Conservation (phyloP, 805 yeast genomes). For the Komagataella ulmi region DNA sequence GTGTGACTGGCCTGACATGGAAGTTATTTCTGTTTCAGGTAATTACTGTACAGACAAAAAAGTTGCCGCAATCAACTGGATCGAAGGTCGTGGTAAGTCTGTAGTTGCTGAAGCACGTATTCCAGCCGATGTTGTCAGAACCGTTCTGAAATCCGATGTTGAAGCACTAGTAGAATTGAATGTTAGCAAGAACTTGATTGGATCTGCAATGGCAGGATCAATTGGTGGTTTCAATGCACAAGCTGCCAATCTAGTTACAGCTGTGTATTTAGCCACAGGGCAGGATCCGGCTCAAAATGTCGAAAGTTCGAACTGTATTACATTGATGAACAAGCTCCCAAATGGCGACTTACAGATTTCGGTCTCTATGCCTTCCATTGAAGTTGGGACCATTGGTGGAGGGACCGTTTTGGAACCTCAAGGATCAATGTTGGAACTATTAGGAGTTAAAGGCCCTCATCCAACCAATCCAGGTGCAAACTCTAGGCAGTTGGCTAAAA, state of each 20-base stretch:
- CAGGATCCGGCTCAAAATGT: slow-evolving; percentile 99
- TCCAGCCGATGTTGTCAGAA: slow-evolving; percentile 68
- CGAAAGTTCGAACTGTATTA: slow-evolving; percentile 94
- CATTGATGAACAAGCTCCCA: slow-evolving; percentile 69
- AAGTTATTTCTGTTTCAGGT: slow-evolving; percentile 84
- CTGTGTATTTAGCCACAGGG: slow-evolving; percentile 88
- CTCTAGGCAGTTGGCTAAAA: slow-evolving; percentile 84
- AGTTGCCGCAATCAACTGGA: slow-evolving; percentile 98
- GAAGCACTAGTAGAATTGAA: slow-evolving; percentile 86
- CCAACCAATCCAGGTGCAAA: slow-evolving; percentile 88
- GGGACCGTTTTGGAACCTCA: slow-evolving; percentile 98
- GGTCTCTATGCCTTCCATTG: slow-evolving; percentile 98
- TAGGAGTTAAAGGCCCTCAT: slow-evolving; percentile 95
- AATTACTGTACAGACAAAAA: slow-evolving; percentile 97
- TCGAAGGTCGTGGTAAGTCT: slow-evolving; percentile 97
- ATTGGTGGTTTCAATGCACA: slow-evolving; percentile 98
- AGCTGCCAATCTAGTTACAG: slow-evolving; percentile 93
- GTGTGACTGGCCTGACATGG: slow-evolving; percentile 92
- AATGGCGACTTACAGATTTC: slow-evolving; percentile 79
- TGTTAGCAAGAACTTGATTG: slow-evolving; percentile 79
- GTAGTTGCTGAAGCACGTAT: slow-evolving; percentile 92
- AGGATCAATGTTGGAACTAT: slow-evolving; percentile 85
- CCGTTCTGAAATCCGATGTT: slow-evolving; percentile 84
- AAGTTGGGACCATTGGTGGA: slow-evolving; percentile 98
- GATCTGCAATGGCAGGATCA: slow-evolving; percentile 97